Percentiles rank a stretch among this genome's conserved stretches.
Conservation (phyloP, 1,284 basidiomycete species). For the Pseudozyma thailandica region DNA sequence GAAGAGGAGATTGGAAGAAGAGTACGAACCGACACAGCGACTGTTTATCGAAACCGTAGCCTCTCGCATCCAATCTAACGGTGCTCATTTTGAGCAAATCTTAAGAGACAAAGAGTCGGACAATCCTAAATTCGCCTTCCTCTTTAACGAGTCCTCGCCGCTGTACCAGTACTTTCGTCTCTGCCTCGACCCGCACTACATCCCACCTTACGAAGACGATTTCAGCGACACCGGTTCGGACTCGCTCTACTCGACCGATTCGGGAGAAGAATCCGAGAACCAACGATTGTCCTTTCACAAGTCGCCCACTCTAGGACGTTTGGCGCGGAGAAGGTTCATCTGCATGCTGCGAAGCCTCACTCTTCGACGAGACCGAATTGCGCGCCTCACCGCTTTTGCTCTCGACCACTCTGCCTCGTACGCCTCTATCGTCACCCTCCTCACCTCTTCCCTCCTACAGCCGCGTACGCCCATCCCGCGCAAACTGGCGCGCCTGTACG, state of each 20-base stretch:
- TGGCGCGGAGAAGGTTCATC: constrained; percentile 84
- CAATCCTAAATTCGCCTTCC: constrained; percentile 84
- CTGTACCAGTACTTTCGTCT: constrained; percentile 80
- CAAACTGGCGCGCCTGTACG: constrained; percentile 91
- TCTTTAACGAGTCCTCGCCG: constrained; percentile 69
- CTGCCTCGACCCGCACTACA: constrained; percentile 76
- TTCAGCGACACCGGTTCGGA: constrained; percentile 42
- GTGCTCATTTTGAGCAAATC: constrained; percentile 78
- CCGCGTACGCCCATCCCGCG: constrained; percentile 91
- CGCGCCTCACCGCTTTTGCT: constrained; percentile 93
- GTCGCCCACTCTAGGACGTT: constrained; percentile 76
- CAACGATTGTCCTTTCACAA: constrained; percentile 80
- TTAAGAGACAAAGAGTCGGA: constrained; percentile 80
- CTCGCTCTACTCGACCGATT: constrained; percentile 87
- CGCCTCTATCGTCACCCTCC: constrained; percentile 71
- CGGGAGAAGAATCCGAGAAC: constrained; percentile 89
- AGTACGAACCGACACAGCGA: constrained; percentile 68
- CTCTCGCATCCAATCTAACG: constrained; percentile 83
- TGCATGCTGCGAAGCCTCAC: constrained; percentile 86
- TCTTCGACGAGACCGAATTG: constrained; percentile 88
- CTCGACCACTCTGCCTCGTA: constrained; percentile 83
- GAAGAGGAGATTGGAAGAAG: neutral
- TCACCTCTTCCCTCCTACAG: constrained; percentile 69
- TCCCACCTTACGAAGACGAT: constrained; percentile 31
- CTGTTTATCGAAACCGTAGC: constrained; percentile 84